Percentiles rank a stretch among this genome's conserved stretches.
phyloP scores from a whole-genome alignment of 1,139 yeast genomes.

The Suhomyces yuchorum region DNA sequence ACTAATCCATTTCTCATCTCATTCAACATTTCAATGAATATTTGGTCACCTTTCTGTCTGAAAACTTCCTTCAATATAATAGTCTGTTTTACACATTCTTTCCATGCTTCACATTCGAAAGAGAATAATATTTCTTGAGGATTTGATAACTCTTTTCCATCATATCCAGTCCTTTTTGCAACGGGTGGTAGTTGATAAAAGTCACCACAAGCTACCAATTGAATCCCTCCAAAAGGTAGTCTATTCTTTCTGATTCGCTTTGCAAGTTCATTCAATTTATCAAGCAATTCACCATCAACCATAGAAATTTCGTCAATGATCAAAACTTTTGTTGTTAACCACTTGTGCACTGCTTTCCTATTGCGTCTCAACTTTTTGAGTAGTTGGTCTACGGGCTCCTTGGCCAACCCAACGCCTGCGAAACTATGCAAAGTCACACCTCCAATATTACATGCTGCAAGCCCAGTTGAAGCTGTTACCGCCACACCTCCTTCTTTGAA shows the following conservation, averaged over 20 bases:
- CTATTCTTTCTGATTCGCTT: slow-evolving; percentile 50
- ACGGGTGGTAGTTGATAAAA: slow-evolving; percentile 93
- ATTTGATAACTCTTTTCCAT: slow-evolving; percentile 25
- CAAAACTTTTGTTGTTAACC: slow-evolving; percentile 65
- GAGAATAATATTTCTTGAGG: slow-evolving; percentile 52
- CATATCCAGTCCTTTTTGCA: slow-evolving; percentile 27
- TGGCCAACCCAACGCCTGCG: slow-evolving; percentile 83
- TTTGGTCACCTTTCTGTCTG: slow-evolving; percentile 82
- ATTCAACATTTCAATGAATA: slow-evolving; percentile 81
- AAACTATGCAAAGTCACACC: slow-evolving; percentile 85
- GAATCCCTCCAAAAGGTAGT: slow-evolving; percentile 87
- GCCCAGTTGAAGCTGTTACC: slow-evolving; percentile 89
- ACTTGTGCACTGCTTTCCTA: slow-evolving; percentile 54
- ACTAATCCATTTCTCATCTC: slow-evolving; percentile 81
- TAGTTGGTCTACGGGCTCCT: slow-evolving; percentile 34
- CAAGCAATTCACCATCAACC: slow-evolving; percentile 77
- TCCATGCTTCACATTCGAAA: slow-evolving; percentile 81
- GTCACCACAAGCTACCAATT: slow-evolving; percentile 82
- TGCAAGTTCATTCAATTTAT: slow-evolving; percentile 71
- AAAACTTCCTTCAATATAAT: slow-evolving; percentile 79
- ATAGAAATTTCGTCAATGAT: slow-evolving; percentile 87
- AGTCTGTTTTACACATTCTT: slow-evolving; percentile 59
- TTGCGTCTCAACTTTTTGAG: slow-evolving; percentile 59
- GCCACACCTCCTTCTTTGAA: slow-evolving; percentile 61
- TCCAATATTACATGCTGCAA: slow-evolving; percentile 91